These are phyloP conservation scores for Piromyces finnis DNA, from an alignment of 192 early-diverging fungal genomes.

Conservation along the genomic window DNA sequence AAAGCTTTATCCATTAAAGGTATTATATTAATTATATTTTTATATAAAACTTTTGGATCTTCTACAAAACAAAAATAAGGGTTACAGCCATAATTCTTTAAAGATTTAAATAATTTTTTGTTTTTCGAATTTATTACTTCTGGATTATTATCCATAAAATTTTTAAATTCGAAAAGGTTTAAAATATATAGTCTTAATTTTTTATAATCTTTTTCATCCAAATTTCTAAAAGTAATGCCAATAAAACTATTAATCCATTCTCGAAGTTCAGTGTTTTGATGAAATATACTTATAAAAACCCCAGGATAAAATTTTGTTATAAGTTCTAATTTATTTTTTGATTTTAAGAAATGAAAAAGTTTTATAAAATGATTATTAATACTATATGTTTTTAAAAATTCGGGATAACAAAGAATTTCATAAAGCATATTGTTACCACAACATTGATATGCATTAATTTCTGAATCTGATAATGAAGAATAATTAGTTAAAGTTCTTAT, in stretches of 20 bases:
- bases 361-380: background rate
- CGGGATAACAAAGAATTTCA: background rate
- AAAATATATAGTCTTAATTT: background rate
- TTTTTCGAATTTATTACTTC: background rate
- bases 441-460: background rate
- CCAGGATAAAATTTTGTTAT: background rate
- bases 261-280: background rate
- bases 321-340: background rate
- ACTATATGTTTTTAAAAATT: background rate
- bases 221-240: background rate
- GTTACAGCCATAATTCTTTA: background rate
- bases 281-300: background rate
- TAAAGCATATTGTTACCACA: background rate
- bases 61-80: background rate
- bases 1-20: background rate
- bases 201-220: background rate
- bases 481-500: too few species aligned
- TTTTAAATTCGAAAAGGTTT: too few species aligned
- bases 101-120: background rate
- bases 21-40: background rate
- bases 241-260: background rate
- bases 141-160: too few species aligned
- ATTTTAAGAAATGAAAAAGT: background rate
- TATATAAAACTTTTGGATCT: background rate
- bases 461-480: background rate